Evolutionary conservation across 2,329 filamentous ascomycete genomes (phyloP).

Genomic region (Penicillium sp.): DNA sequence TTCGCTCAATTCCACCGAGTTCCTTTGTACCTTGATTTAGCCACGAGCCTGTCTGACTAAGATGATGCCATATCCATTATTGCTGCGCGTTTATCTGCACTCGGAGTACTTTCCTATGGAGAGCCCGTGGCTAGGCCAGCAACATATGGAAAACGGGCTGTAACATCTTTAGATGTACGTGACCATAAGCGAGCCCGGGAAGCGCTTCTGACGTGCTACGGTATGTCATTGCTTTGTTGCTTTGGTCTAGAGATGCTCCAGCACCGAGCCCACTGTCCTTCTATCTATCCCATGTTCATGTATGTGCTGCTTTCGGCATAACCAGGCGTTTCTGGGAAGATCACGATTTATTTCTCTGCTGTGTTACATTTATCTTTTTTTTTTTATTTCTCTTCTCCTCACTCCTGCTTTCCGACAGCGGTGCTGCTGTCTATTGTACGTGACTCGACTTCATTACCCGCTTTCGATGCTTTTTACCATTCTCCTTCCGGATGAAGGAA

Average conservation of each 20-base stretch:
- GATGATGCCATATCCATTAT: slow-evolving; percentile 4
- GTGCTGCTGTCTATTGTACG: slow-evolving; percentile 19
- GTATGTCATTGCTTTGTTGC: slow-evolving; percentile 9
- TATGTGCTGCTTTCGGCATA: slow-evolving; percentile 34
- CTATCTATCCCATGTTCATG: slow-evolving; percentile 19
- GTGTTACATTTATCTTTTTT: slow-evolving; percentile 18
- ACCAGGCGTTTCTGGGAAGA: slow-evolving; percentile 40
- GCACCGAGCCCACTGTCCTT: slow-evolving; percentile 16
- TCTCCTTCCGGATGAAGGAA: slow-evolving; percentile 12
- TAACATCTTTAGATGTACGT: slow-evolving; percentile 11
- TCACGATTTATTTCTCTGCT: slow-evolving; percentile 28
- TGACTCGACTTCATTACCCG: slow-evolving; percentile 13
- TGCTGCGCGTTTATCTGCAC: neutral
- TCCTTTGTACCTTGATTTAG: slow-evolving; percentile 15
- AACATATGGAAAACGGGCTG: slow-evolving; percentile 1
- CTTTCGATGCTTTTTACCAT: slow-evolving; percentile 14
- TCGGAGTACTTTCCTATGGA: neutral
- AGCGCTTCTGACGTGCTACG: slow-evolving; percentile 7
- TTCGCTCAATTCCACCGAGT: slow-evolving; percentile 23
- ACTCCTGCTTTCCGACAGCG: slow-evolving; percentile 23
- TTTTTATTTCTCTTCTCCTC: slow-evolving; percentile 18
- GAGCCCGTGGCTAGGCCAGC: neutral
- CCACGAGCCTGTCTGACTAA: neutral
- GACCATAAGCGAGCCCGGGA: slow-evolving; percentile 1
- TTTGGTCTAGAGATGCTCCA: neutral